These are phyloP conservation scores for Dothiorella sarmentorum DNA, from an alignment of 2,329 filamentous ascomycete genomes.

Conservation along the genomic window DNA sequence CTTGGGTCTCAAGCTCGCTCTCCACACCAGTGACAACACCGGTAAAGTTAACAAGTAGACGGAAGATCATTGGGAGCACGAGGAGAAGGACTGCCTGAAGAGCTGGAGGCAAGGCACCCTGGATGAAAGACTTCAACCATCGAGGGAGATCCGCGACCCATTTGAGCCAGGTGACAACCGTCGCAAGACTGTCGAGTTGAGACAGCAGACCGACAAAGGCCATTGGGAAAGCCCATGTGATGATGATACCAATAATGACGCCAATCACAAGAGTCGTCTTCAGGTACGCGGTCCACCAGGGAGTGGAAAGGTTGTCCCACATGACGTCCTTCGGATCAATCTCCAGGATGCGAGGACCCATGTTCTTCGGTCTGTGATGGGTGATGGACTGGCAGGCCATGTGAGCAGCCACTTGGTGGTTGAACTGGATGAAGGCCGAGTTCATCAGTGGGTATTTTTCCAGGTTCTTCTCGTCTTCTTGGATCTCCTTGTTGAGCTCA, in stretches of 20 bases:
- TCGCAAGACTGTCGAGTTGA: constrained; percentile 68
- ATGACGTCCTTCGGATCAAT: constrained; percentile 89
- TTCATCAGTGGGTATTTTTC: constrained; percentile 91
- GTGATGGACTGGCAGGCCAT: constrained; percentile 95
- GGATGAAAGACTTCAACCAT: constrained; percentile 63
- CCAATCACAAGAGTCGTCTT: constrained; percentile 64
- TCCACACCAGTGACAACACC: constrained; percentile 81
- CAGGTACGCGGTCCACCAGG: constrained; percentile 88
- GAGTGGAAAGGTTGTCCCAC: constrained; percentile 96
- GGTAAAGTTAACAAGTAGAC: constrained; percentile 67
- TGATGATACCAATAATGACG: constrained; percentile 69
- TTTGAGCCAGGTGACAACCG: constrained; percentile 62
- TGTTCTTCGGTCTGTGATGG: constrained; percentile 87
- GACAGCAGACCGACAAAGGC: constrained; percentile 81
- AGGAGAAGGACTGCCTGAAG: constrained; percentile 74
- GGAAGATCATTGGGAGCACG: constrained; percentile 77
- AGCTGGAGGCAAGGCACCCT: constrained; percentile 80
- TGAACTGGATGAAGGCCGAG: constrained; percentile 97
- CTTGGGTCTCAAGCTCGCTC: constrained; percentile 77
- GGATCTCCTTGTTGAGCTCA: constrained; percentile 85
- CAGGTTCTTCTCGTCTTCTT: constrained; percentile 78
- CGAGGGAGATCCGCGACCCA: constrained; percentile 64
- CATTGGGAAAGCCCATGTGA: constrained; percentile 89
- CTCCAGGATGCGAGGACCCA: constrained; percentile 89
- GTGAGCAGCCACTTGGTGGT: constrained; percentile 93